Evolutionary conservation across 345 rosid species (phyloP).

Genomic region (Eucalyptus sp.): DNA sequence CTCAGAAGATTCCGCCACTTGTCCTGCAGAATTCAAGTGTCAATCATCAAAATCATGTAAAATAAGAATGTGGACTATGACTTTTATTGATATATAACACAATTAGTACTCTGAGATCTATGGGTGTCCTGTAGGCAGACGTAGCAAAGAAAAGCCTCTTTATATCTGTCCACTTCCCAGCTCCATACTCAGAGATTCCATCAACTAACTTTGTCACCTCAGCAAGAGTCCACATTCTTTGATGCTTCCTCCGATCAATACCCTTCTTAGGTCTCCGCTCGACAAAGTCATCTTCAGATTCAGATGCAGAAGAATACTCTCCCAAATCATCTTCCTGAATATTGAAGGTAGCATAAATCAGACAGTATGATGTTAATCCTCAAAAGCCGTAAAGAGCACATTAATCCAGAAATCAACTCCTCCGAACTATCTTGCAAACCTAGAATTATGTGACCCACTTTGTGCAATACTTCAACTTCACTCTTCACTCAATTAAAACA

Average conservation of each 20-base stretch:
- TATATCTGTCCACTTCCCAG: constrained; percentile 92
- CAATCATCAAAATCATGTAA: not conserved
- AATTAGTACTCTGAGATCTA: constrained; percentile 76
- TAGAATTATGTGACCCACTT: not conserved
- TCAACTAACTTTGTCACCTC: constrained; percentile 78
- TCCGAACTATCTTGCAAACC: not conserved
- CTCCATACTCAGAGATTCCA: constrained; percentile 80
- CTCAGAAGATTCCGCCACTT: constrained; percentile 93
- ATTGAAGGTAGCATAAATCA: not conserved
- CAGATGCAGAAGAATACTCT: constrained; percentile 34
- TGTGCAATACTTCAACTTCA: not conserved
- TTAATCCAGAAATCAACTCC: not conserved
- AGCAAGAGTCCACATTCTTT: constrained; percentile 72
- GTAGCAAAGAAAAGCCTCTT: constrained; percentile 57
- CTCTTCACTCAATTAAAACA: not conserved
- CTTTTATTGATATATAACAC: not conserved
- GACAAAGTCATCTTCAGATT: constrained; percentile 38
- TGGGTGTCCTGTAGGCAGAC: constrained; percentile 61
- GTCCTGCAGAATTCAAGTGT: constrained; percentile 36
- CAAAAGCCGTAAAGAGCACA: not conserved
- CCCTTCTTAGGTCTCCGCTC: constrained; percentile 25
- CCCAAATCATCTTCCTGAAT: constrained; percentile 28
- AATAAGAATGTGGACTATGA: not conserved
- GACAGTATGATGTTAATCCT: not conserved
- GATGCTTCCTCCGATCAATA: constrained; percentile 73